A percentile compares a stretch with the other conserved stretches of the same genome.
Evolutionary conservation across 345 rosid genomes (phyloP).

Genomic region (Mangifera indica): DNA sequence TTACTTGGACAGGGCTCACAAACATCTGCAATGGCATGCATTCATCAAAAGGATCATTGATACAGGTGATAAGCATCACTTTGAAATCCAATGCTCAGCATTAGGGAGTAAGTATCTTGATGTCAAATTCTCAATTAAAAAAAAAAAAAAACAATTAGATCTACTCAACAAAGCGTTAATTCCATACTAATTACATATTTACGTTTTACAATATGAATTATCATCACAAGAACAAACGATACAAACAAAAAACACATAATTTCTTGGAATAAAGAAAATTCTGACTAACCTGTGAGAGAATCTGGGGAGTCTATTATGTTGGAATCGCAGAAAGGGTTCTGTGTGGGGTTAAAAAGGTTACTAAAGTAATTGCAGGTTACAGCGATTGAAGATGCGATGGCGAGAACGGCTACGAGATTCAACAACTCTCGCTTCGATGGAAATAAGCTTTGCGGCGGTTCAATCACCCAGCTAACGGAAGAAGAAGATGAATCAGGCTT

Average conservation of each 20-base stretch:
- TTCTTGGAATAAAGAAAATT: not conserved
- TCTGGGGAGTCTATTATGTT: slow-evolving; percentile 33
- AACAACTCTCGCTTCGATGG: slow-evolving; percentile 66
- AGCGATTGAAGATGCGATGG: slow-evolving; percentile 62
- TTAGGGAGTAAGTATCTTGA: not conserved
- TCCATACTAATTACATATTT: not conserved
- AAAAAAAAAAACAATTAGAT: not conserved
- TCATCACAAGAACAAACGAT: not conserved
- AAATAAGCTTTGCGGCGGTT: slow-evolving; percentile 64
- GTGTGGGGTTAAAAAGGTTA: slow-evolving; percentile 33
- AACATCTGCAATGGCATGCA: slow-evolving; percentile 41
- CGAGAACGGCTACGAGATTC: slow-evolving; percentile 49
- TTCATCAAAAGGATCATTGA: not conserved
- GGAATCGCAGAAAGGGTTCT: slow-evolving; percentile 64
- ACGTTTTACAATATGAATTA: not conserved
- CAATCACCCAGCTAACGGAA: slow-evolving; percentile 32
- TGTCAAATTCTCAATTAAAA: not conserved
- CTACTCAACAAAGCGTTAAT: not conserved
- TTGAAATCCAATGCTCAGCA: not conserved
- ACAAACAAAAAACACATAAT: too few species aligned
- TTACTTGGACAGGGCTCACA: slow-evolving; percentile 78
- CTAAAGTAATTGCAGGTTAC: slow-evolving; percentile 56
- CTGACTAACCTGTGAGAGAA: slow-evolving; percentile 43
- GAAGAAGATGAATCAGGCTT: slow-evolving; percentile 27
- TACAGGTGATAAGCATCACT: not conserved